Percentiles rank a stretch among this genome's conserved stretches.
phyloP scores from a whole-genome alignment of 2,329 filamentous ascomycete species.

The Ceratocystiopsis sp. region DNA sequence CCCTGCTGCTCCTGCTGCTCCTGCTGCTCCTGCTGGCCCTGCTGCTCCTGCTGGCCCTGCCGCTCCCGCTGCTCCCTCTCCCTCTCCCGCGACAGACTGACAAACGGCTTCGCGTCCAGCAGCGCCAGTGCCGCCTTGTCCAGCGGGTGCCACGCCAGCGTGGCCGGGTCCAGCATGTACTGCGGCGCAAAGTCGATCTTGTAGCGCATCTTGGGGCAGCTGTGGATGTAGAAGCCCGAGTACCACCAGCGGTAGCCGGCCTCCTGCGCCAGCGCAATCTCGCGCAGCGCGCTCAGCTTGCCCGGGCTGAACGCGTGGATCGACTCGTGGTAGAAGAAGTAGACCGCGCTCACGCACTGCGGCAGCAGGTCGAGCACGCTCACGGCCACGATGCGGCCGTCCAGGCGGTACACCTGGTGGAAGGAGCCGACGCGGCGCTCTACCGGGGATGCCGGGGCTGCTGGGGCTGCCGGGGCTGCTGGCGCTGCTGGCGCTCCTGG shows the following conservation, averaged over 20 bases:
- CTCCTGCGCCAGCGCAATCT: constrained; percentile 54
- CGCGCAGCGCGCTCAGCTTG: constrained; percentile 57
- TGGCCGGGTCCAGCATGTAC: constrained; percentile 53
- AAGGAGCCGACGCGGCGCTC: constrained; percentile 54
- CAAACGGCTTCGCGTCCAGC: constrained; percentile 38
- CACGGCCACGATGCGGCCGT: constrained; percentile 59
- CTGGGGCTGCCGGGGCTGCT: too few species aligned
- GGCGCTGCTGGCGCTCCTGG: too few species aligned
- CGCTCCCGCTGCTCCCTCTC: neutral
- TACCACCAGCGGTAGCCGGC: constrained; percentile 62
- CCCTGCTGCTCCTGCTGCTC: neutral
- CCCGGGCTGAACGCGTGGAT: constrained; percentile 54
- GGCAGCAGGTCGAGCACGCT: constrained; percentile 64
- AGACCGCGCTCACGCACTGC: constrained; percentile 62
- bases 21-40: neutral
- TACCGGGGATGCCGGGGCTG: too few species aligned
- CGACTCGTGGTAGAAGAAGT: constrained; percentile 67
- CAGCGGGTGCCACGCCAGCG: constrained; percentile 43
- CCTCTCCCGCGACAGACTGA: constrained; percentile 23
- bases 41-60: too few species aligned
- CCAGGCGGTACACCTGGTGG: constrained; percentile 67
- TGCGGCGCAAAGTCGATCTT: constrained; percentile 67
- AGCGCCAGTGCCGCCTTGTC: constrained; percentile 31
- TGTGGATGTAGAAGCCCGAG: constrained; percentile 67
- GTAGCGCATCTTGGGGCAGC: constrained; percentile 68